Evolutionary conservation across 768 basidiomycete species (phyloP).

Genomic region (Kondoa subrosea): DNA sequence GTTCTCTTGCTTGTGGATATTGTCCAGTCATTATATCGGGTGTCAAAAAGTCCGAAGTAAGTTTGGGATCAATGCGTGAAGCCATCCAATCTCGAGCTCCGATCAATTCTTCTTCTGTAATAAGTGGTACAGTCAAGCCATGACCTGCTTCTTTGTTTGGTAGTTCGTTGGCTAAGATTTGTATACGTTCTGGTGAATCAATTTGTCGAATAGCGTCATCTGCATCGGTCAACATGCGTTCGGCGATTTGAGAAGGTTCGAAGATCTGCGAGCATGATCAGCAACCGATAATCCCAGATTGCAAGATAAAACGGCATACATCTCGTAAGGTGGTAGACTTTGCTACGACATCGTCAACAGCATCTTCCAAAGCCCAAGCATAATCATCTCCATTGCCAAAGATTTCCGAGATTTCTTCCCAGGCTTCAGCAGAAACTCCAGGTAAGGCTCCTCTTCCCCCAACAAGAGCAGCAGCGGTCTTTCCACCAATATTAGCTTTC

Average conservation of each 20-base stretch:
- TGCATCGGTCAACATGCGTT: slow-evolving; percentile 72
- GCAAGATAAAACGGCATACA: slow-evolving; percentile 43
- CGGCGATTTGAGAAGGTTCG: slow-evolving; percentile 88
- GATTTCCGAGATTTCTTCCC: slow-evolving; percentile 88
- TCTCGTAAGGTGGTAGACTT: slow-evolving; percentile 70
- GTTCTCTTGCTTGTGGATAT: slow-evolving; percentile 39
- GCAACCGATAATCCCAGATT: slow-evolving; percentile 11
- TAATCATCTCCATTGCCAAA: slow-evolving; percentile 95
- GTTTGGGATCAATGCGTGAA: slow-evolving; percentile 51
- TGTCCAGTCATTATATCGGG: slow-evolving; percentile 40
- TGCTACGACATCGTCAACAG: slow-evolving; percentile 47
- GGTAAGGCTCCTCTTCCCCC: slow-evolving; percentile 38
- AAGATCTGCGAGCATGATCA: slow-evolving; percentile 51
- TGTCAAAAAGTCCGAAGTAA: slow-evolving; percentile 55
- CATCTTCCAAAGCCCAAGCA: slow-evolving; percentile 68
- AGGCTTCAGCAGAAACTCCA: slow-evolving; percentile 38
- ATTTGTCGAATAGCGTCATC: slow-evolving; percentile 78
- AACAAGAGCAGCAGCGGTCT: slow-evolving; percentile 39
- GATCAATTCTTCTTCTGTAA: slow-evolving; percentile 55
- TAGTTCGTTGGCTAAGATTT: slow-evolving; percentile 62
- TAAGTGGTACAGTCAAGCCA: slow-evolving; percentile 34
- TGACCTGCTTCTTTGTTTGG: slow-evolving; percentile 34
- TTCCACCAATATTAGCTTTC: slow-evolving; percentile 47
- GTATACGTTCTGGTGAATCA: slow-evolving; percentile 71
- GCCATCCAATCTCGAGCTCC: slow-evolving; percentile 80